These are phyloP conservation scores for Albugo laibachii DNA, from an alignment of 352 stramenopile species.

Conservation along the genomic window DNA sequence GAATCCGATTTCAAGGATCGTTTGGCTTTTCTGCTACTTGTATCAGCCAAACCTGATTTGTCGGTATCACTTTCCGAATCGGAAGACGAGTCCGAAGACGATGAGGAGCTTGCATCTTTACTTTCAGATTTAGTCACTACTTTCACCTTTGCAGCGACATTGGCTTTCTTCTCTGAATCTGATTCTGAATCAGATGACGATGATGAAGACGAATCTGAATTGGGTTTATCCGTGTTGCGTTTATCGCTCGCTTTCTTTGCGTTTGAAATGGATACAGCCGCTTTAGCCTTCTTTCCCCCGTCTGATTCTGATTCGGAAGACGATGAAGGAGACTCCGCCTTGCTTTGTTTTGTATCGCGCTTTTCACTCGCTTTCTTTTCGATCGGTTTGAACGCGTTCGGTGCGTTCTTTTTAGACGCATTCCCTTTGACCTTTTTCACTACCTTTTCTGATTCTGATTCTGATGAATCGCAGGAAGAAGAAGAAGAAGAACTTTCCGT, in stretches of 20 bases:
- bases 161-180: slow-evolving; percentile 6
- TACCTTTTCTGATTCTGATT: neutral
- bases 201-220: neutral
- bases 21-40: slow-evolving; percentile 34
- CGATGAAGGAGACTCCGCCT: neutral
- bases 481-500: slow-evolving; percentile 6
- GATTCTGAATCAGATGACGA: slow-evolving; percentile 2
- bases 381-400: neutral
- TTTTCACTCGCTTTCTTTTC: neutral
- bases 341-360: neutral
- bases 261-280: neutral
- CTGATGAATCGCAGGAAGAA: neutral
- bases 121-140: slow-evolving; percentile 10
- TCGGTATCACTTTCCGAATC: slow-evolving; percentile 18
- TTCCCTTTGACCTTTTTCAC: neutral
- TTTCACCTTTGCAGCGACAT: slow-evolving; percentile 6
- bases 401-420: neutral
- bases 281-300: neutral
- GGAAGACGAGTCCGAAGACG: slow-evolving; percentile 13
- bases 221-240: neutral
- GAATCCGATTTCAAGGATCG: slow-evolving; percentile 9
- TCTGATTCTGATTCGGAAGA: neutral
- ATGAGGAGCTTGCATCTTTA: slow-evolving; percentile 10
- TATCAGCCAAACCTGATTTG: slow-evolving; percentile 11
- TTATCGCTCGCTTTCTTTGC: slow-evolving; percentile 1